Base-by-base conservation (phyloP, 345 rosid genomes). In the Luvunga scandens region DNA sequence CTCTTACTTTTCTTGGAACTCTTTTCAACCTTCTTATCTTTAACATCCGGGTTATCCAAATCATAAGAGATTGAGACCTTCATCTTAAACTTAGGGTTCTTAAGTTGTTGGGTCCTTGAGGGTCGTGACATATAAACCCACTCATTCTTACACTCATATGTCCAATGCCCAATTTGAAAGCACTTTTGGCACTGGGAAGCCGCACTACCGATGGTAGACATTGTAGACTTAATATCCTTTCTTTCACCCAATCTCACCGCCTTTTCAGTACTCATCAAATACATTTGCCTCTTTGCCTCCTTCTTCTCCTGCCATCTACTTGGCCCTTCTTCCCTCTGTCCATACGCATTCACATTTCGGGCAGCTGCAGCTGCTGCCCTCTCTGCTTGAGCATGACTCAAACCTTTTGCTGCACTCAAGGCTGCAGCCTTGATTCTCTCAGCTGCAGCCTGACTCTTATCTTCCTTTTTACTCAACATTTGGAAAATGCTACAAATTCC, bases 301-400 rank as follows among this genome's bases (percentile, higher is more conserved):
- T 98, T 86, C 72, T 96, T 96, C 90, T 96, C 99, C 83, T 96
- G 99, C 99, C 98, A 94, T 82, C 99, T 73, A 75, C 99, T 96
- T 0, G 98, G 99, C 75, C 99, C 99, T 88, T 96, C 99, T 85
- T 96, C 99, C 88, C 94, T 96, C 75, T 96, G 98, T 42, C 99
- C 99, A 60, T 96, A 94, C 5, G 98, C 98, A 81, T 96, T 96
- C 19, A 96, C 99, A 81, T 96, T 96, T 8, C 98, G 86, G 0
- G 97, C 93, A 2, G 99, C 99, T 1, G 99, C 99, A 33, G 98
- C 55, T 0, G 99, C 99, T 0, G 98, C 99, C 71, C 98, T 77
- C 76, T 96, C 99, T 1, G 99, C 99, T 90, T 96, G 99, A 14
- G 99, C 94, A 34, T 97, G 97, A 73, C 99, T 96, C 12, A 96